Percentiles rank a stretch among this genome's conserved stretches.
Evolutionary conservation across 768 basidiomycete genomes (phyloP).

Genomic region (Phylloporus arenicola): DNA sequence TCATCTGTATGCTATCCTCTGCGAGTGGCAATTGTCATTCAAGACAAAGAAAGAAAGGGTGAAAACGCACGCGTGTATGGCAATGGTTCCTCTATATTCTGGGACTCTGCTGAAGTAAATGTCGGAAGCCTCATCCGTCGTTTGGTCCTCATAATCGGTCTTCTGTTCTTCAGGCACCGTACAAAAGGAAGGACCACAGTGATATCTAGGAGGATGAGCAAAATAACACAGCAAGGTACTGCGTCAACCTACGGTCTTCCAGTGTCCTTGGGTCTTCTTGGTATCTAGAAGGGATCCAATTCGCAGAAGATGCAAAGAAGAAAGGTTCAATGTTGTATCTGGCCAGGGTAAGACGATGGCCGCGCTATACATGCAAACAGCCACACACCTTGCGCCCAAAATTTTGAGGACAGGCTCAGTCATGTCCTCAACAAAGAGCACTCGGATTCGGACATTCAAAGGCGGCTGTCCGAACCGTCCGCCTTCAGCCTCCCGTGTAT

Average conservation of each 20-base stretch:
- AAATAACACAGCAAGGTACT: neutral
- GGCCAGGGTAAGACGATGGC: neutral
- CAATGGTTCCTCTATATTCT: neutral
- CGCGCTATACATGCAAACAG: no score
- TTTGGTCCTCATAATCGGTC: slow-evolving; percentile 16
- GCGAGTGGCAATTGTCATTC: neutral
- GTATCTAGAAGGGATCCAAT: slow-evolving; percentile 40
- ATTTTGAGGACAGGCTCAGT: slow-evolving; percentile 34
- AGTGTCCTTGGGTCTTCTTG: slow-evolving; percentile 31
- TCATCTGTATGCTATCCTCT: slow-evolving; percentile 17
- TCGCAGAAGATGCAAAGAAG: slow-evolving; percentile 39
- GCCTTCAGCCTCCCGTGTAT: neutral
- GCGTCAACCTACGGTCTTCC: slow-evolving; percentile 35
- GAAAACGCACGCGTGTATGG: slow-evolving; percentile 11
- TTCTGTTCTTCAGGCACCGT: slow-evolving; percentile 32
- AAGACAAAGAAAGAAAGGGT: neutral
- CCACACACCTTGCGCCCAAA: slow-evolving; percentile 34
- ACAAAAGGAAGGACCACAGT: slow-evolving; percentile 39
- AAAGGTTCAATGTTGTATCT: slow-evolving; percentile 42
- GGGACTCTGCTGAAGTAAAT: neutral
- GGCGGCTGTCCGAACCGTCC: slow-evolving; percentile 18
- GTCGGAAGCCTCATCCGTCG: slow-evolving; percentile 16
- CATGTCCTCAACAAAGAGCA: slow-evolving; percentile 37
- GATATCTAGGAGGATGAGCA: slow-evolving; percentile 31
- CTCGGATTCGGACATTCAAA: slow-evolving; percentile 27